phyloP scores from a whole-genome alignment of 352 stramenopile species.

The Globisporangium viniferum region DNA sequence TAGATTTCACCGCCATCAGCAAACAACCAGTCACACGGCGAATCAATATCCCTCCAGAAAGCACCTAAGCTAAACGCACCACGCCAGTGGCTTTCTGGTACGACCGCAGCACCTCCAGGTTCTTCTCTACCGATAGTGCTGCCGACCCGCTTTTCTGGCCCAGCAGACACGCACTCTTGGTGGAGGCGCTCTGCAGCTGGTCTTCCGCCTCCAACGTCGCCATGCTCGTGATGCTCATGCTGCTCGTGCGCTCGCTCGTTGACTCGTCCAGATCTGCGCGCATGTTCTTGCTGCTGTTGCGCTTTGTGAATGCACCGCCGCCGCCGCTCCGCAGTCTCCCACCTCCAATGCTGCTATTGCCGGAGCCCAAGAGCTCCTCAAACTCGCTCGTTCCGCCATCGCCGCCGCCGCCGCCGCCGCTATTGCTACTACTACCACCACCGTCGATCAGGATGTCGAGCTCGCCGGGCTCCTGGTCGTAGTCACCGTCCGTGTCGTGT shows the following conservation, averaged over 20 bases:
- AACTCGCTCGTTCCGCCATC: constrained; percentile 1
- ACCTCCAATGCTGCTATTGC: background rate
- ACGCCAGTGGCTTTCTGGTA: constrained; percentile 69
- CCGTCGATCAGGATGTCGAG: constrained; percentile 43
- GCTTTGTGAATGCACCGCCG: constrained; percentile 15
- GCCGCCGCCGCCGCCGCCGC: no score
- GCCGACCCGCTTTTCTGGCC: constrained; percentile 6
- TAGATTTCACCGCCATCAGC: constrained; percentile 7
- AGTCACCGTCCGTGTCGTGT: constrained; percentile 19
- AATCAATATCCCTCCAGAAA: background rate
- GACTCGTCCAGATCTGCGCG: background rate
- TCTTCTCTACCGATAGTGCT: constrained; percentile 19
- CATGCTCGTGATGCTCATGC: constrained; percentile 1
- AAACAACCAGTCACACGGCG: constrained; percentile 1
- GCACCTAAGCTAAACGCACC: constrained; percentile 20
- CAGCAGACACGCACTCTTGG: constrained; percentile 12
- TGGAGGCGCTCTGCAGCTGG: constrained; percentile 9
- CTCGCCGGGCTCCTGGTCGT: constrained; percentile 27
- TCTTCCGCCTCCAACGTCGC: constrained; percentile 11
- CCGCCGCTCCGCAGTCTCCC: constrained; percentile 15
- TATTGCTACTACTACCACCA: constrained; percentile 10
- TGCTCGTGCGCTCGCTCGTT: background rate
- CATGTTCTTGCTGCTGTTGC: constrained; percentile 10
- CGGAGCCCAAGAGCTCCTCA: constrained; percentile 9
- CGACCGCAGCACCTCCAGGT: constrained; percentile 52